Percentiles rank a stretch among this genome's conserved stretches.
Conservation (phyloP, 441 rosid species). For the Hura crepitans region DNA sequence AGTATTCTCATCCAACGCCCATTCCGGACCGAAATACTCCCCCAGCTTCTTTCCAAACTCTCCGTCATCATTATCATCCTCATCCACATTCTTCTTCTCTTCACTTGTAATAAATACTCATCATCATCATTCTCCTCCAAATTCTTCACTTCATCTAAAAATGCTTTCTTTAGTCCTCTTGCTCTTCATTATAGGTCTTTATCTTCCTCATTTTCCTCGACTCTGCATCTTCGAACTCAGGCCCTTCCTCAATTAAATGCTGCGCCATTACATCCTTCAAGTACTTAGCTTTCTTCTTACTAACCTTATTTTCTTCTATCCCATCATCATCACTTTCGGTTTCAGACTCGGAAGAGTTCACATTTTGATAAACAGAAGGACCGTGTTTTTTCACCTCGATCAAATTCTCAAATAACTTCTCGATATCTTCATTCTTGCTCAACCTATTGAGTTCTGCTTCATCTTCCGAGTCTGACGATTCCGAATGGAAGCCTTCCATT, state of each 20-base stretch:
- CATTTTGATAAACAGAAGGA: conserved; percentile 39
- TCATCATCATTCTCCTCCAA: conserved; percentile 25
- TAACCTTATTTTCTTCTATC: conserved; percentile 25
- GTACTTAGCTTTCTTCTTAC: conserved; percentile 36
- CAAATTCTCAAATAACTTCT: conserved; percentile 43
- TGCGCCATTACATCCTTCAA: conserved; percentile 65
- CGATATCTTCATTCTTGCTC: conserved; percentile 26
- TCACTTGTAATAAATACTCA: conserved; percentile 37
- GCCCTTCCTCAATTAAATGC: conserved; percentile 55
- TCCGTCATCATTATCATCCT: conserved; percentile 30
- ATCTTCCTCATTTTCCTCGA: background rate
- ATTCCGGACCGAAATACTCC: conserved; percentile 59
- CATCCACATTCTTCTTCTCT: conserved; percentile 31
- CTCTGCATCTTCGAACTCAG: conserved; percentile 36
- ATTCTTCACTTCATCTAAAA: conserved; percentile 44
- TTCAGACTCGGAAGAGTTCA: conserved; percentile 42
- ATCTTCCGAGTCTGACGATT: conserved; percentile 32
- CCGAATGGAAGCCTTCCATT: conserved; percentile 42
- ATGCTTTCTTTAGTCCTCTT: conserved; percentile 52
- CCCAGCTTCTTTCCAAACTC: conserved; percentile 45
- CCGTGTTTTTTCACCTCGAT: conserved; percentile 48
- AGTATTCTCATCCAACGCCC: conserved; percentile 47
- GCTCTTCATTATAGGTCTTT: conserved; percentile 52
- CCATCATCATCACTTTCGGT: conserved; percentile 21
- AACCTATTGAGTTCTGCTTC: conserved; percentile 20